Conservation (phyloP, 345 rosid species). For the Hevea brasiliensis region DNA sequence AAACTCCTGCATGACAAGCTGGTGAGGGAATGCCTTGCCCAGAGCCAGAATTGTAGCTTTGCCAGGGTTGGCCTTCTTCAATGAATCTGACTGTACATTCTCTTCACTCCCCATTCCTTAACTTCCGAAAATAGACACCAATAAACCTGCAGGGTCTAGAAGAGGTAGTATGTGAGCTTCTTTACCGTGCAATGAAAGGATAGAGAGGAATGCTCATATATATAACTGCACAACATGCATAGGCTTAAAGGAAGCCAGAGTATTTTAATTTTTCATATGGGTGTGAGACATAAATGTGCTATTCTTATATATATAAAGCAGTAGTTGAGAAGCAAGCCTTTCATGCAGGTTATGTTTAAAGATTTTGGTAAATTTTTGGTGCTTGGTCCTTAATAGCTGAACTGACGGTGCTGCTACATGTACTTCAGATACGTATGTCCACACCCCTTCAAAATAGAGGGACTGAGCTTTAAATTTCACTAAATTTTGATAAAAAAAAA, state of each 20-base stretch:
- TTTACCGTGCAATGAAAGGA: constrained; percentile 22
- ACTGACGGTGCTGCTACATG: not conserved
- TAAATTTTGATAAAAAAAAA: too few relatives aligned
- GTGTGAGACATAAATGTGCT: constrained; percentile 8
- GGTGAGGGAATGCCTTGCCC: constrained; percentile 95
- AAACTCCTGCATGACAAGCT: constrained; percentile 92
- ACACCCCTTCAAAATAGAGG: not conserved
- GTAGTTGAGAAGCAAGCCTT: constrained; percentile 49
- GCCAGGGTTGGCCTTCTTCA: constrained; percentile 45
- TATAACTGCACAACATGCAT: constrained; percentile 15
- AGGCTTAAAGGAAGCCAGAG: not conserved
- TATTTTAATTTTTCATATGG: not conserved
- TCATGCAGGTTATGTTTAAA: constrained; percentile 31
- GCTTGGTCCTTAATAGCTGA: constrained; percentile 15
- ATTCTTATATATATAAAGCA: constrained; percentile 6
- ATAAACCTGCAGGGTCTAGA: not conserved
- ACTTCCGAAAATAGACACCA: constrained; percentile 6
- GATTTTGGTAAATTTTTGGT: constrained; percentile 56
- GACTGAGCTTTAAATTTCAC: too few relatives aligned
- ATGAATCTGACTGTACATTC: constrained; percentile 25
- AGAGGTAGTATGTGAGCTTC: constrained; percentile 10
- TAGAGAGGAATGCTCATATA: constrained; percentile 22
- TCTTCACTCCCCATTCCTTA: constrained; percentile 55
- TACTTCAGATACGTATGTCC: not conserved
- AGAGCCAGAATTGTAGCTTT: constrained; percentile 84